Percentiles rank a stretch among this genome's conserved stretches.
Conservation (phyloP, 164 flowering plant species). For the Vitis rotundifolia region DNA sequence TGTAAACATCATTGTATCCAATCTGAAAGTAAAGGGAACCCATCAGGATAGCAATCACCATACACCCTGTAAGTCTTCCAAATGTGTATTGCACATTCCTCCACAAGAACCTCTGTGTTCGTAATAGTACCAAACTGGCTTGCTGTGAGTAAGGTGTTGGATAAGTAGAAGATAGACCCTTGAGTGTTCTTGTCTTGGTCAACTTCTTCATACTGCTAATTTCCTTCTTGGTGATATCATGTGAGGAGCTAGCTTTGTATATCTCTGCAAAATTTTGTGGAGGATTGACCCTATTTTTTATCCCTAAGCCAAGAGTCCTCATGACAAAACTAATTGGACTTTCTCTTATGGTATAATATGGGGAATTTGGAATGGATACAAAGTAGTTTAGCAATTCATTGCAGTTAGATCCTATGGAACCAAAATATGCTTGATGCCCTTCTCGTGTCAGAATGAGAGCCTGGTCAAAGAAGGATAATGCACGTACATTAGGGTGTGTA, state of each 20-base stretch:
- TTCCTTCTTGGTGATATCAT: constrained; percentile 20
- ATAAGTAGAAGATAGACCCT: constrained; percentile 11
- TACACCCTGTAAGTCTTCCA: constrained; percentile 32
- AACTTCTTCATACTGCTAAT: constrained; percentile 16
- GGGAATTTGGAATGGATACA: constrained; percentile 23
- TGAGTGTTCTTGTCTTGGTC: constrained; percentile 11
- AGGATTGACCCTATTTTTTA: constrained; percentile 17
- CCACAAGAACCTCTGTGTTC: constrained; percentile 33
- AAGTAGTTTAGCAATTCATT: constrained; percentile 19
- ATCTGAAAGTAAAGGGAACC: constrained; percentile 33
- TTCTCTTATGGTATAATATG: constrained; percentile 15
- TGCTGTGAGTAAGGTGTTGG: constrained; percentile 29
- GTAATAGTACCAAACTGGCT: constrained; percentile 23
- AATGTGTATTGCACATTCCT: constrained; percentile 34
- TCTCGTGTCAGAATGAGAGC: constrained; percentile 27
- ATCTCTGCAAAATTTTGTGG: constrained; percentile 20
- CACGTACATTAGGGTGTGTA: constrained; percentile 24
- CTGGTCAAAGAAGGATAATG: constrained; percentile 26
- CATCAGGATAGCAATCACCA: constrained; percentile 29
- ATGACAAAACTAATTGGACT: constrained; percentile 24
- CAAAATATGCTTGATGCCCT: constrained; percentile 33
- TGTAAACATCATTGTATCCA: constrained; percentile 24
- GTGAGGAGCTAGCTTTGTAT: constrained; percentile 19
- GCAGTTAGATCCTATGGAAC: constrained; percentile 28
- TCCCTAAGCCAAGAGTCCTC: constrained; percentile 26